Evolutionary conservation across 352 stramenopile genomes (phyloP).

Genomic region (Pythium insidiosum): DNA sequence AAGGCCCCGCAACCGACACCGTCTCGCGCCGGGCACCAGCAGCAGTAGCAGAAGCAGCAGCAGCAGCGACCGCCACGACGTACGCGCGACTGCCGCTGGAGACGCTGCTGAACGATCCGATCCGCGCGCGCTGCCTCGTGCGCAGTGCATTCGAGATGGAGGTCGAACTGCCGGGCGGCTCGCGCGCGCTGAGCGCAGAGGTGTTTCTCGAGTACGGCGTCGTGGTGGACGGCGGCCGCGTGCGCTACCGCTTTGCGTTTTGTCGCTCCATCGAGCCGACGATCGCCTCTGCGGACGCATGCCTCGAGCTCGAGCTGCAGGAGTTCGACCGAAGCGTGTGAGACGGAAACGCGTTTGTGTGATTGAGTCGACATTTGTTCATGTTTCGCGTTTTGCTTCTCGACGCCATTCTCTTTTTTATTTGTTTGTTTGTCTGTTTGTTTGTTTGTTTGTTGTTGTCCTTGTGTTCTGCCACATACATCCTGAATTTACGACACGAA

Average conservation of each 20-base stretch:
- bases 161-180: constrained; percentile 3
- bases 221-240: constrained; percentile 33
- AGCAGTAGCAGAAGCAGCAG: constrained; percentile 2
- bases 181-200: constrained; percentile 23
- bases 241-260: constrained; percentile 32
- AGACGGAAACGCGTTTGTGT: too few species aligned
- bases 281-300: too few species aligned
- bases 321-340: too few species aligned
- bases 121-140: constrained; percentile 34
- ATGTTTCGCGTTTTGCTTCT: too few species aligned
- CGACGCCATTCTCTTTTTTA: too few species aligned
- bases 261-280: too few species aligned
- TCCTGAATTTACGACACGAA: constrained; percentile 58
- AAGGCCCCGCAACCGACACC: too few species aligned
- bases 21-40: not conserved
- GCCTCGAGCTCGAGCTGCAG: too few species aligned
- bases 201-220: constrained; percentile 30
- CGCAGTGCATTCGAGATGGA: constrained; percentile 17
- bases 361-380: too few species aligned
- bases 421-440: too few species aligned
- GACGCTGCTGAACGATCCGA: constrained; percentile 35
- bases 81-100: constrained; percentile 40
- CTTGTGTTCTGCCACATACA: too few species aligned
- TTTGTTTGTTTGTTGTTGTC: too few species aligned
- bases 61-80: constrained; percentile 13